These are phyloP conservation scores for Crithidia expoeki DNA, from an alignment of 208 protist genomes.

Conservation along the genomic window DNA sequence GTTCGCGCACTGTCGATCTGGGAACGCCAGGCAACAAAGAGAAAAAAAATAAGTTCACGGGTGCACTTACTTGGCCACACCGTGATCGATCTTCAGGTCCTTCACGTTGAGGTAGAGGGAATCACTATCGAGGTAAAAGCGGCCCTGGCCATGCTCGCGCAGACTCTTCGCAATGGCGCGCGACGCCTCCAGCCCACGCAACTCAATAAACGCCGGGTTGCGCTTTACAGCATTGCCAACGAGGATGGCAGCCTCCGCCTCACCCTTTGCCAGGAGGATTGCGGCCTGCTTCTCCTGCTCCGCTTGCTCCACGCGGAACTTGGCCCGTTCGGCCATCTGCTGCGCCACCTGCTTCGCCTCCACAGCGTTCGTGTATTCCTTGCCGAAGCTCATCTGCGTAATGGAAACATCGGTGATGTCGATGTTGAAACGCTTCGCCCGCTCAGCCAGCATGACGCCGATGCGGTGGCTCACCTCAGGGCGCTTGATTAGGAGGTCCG, in stretches of 20 bases:
- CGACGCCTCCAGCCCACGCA: conserved; percentile 93
- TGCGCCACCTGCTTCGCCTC: conserved; percentile 97
- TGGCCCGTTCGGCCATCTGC: conserved; percentile 96
- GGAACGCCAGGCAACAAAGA: conserved; percentile 2
- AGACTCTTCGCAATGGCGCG: conserved; percentile 90
- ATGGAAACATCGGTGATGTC: conserved; percentile 99
- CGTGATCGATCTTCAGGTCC: conserved; percentile 45
- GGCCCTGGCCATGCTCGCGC: conserved; percentile 62
- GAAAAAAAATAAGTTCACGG: conserved; percentile 1
- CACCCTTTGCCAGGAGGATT: conserved; percentile 94
- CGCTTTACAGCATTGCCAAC: conserved; percentile 90
- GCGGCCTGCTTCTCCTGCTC: conserved; percentile 94
- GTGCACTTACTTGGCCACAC: conserved; percentile 11
- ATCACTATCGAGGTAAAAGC: conserved; percentile 85
- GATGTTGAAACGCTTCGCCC: conserved; percentile 97
- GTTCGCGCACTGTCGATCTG: neutral
- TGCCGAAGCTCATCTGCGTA: conserved; percentile 96
- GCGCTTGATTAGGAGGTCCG: conserved; percentile 97
- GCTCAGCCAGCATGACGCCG: conserved; percentile 90
- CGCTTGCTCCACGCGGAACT: conserved; percentile 95
- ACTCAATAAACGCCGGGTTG: conserved; percentile 92
- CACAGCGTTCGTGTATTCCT: conserved; percentile 95
- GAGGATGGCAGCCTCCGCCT: conserved; percentile 90
- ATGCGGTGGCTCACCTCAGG: conserved; percentile 94
- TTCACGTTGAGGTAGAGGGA: conserved; percentile 82